phyloP scores from a whole-genome alignment of 179 eudicot species.

The Carnegiea gigantea region DNA sequence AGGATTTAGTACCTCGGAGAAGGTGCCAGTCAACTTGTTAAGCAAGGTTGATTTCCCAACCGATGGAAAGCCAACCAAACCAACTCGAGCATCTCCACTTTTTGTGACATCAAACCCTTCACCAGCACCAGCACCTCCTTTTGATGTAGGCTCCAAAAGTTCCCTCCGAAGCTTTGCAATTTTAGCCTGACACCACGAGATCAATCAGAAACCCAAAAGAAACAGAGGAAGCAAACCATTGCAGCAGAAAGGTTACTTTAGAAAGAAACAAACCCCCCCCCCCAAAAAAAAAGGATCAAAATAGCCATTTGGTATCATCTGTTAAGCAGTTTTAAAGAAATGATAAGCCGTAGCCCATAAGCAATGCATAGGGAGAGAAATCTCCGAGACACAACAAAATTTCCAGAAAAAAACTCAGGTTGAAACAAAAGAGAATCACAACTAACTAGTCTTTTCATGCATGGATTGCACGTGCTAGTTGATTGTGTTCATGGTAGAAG shows the following conservation, averaged over 20 bases:
- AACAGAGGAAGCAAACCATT: neutral
- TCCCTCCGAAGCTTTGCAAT: constrained; percentile 96
- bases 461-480: neutral
- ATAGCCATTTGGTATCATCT: neutral
- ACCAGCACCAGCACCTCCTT: constrained; percentile 97
- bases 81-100: constrained; percentile 99
- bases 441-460: neutral
- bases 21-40: constrained; percentile 92
- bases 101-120: constrained; percentile 99
- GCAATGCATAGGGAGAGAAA: neutral
- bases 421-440: neutral
- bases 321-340: neutral
- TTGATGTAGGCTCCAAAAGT: constrained; percentile 77
- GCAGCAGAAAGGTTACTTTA: neutral
- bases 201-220: neutral
- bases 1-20: constrained; percentile 73
- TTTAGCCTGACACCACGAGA: constrained; percentile 60
- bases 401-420: neutral
- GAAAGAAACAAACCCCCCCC: neutral
- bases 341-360: neutral
- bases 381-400: neutral
- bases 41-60: constrained; percentile 96
- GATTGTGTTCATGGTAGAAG: neutral
- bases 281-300: neutral
- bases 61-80: constrained; percentile 97